Evolutionary conservation across 495 filamentous ascomycete genomes (phyloP).

Genomic region (Lindgomyces ingoldianus): DNA sequence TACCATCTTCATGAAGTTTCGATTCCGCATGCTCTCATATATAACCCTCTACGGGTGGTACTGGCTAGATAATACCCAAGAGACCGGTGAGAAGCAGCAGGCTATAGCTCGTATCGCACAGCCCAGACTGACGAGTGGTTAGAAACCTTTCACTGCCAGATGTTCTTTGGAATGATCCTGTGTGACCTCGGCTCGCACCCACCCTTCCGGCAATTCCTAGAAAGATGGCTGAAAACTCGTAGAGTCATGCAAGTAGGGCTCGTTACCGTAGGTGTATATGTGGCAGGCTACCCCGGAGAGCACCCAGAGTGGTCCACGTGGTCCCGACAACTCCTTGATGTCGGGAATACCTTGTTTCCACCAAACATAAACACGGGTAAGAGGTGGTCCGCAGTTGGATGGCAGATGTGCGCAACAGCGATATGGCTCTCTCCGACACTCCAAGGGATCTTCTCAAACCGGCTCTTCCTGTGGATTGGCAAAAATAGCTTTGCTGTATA

Average conservation of each 20-base stretch:
- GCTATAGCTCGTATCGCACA: background rate
- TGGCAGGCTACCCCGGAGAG: conserved; percentile 63
- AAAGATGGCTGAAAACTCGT: conserved; percentile 41
- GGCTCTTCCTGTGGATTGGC: conserved; percentile 64
- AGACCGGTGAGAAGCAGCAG: conserved; percentile 14
- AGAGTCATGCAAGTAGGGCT: conserved; percentile 52
- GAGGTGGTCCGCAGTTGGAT: conserved; percentile 59
- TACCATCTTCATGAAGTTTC: conserved; percentile 58
- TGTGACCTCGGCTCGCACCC: conserved; percentile 61
- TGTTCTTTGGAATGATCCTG: conserved; percentile 64
- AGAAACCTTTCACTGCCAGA: conserved; percentile 63
- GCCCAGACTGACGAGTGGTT: conserved; percentile 16
- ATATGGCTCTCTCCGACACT: conserved; percentile 60
- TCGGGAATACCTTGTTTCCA: conserved; percentile 58
- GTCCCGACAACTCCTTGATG: conserved; percentile 55
- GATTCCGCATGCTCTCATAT: conserved; percentile 55
- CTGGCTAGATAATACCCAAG: conserved; percentile 10
- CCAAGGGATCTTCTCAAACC: conserved; percentile 58
- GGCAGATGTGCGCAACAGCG: conserved; percentile 59
- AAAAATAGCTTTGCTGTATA: conserved; percentile 70
- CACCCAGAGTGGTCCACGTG: conserved; percentile 59
- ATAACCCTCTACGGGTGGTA: conserved; percentile 56
- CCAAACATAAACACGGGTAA: conserved; percentile 51
- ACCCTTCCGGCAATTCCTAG: conserved; percentile 54
- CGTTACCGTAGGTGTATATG: conserved; percentile 53